Evolutionary conservation across 2,329 filamentous ascomycete genomes (phyloP).

Genomic region (Stromatinia cepivora): DNA sequence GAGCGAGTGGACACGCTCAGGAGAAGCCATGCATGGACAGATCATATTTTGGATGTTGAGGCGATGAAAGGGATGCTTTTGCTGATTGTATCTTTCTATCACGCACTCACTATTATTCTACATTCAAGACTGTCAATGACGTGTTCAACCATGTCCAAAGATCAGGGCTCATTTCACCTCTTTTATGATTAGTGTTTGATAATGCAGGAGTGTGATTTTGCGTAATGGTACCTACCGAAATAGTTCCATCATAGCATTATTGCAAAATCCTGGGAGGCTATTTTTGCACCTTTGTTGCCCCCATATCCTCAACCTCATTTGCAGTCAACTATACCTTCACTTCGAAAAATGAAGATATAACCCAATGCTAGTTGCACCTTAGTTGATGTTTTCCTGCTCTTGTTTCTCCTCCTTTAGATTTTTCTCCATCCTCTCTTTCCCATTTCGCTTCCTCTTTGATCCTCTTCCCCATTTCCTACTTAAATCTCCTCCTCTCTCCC

Average conservation of each 20-base stretch:
- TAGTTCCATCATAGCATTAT: background rate
- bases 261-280: background rate
- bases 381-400: no score
- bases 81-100: background rate
- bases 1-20: background rate
- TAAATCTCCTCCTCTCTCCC: background rate
- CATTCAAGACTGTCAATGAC: background rate
- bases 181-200: background rate
- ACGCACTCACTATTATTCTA: background rate
- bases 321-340: background rate
- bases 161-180: background rate
- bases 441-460: no score
- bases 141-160: background rate
- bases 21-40: no score
- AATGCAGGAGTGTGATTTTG: background rate
- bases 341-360: background rate
- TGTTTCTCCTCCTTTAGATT: background rate
- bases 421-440: no score
- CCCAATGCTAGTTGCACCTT: background rate
- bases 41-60: background rate
- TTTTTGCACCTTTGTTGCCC: background rate
- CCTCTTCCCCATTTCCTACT: no score
- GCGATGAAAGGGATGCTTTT: background rate
- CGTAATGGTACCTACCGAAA: background rate
- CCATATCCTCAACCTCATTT: background rate